Conservation (phyloP, 1,284 basidiomycete genomes). For the Tausonia pullulans region DNA sequence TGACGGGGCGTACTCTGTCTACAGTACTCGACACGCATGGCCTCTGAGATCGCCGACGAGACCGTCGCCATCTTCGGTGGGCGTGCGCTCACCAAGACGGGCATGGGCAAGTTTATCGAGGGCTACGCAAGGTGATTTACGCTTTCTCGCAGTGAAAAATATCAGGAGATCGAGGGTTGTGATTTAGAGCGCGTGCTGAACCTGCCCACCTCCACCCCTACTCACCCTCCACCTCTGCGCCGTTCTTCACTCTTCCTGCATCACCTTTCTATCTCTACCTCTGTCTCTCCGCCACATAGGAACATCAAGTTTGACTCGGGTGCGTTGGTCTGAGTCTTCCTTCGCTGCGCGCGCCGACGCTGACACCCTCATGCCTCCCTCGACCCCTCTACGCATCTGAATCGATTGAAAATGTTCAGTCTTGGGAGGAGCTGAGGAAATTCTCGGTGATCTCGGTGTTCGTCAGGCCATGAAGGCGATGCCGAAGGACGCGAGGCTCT, state of each 20-base stretch:
- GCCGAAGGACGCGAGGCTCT: conserved; percentile 29
- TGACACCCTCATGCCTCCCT: conserved; percentile 18
- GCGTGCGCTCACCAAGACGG: conserved; percentile 52
- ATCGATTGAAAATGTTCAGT: conserved; percentile 49
- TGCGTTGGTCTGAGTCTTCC: conserved; percentile 23
- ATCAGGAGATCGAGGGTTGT: too few species aligned
- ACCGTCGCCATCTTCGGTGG: conserved; percentile 36
- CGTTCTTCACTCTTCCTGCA: conserved; percentile 1
- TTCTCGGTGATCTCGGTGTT: conserved; percentile 43
- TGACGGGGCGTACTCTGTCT: too few species aligned
- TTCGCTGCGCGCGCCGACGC: not conserved
- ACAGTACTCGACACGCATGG: conserved; percentile 35
- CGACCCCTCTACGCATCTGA: conserved; percentile 39
- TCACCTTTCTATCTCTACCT: conserved; percentile 15
- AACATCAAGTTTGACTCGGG: conserved; percentile 46
- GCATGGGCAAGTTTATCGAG: conserved; percentile 46
- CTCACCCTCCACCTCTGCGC: not conserved
- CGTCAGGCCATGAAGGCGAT: conserved; percentile 38
- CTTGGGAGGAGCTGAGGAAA: conserved; percentile 35
- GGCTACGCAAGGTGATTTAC: conserved; percentile 45
- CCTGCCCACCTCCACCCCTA: too few species aligned
- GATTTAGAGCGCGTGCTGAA: too few species aligned
- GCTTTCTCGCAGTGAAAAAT: conserved; percentile 4
- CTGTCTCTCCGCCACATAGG: conserved; percentile 2
- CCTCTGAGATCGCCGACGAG: conserved; percentile 38